Evolutionary conservation across 2,329 filamentous ascomycete species (phyloP).

Genomic region (Neofusicoccum sp.): DNA sequence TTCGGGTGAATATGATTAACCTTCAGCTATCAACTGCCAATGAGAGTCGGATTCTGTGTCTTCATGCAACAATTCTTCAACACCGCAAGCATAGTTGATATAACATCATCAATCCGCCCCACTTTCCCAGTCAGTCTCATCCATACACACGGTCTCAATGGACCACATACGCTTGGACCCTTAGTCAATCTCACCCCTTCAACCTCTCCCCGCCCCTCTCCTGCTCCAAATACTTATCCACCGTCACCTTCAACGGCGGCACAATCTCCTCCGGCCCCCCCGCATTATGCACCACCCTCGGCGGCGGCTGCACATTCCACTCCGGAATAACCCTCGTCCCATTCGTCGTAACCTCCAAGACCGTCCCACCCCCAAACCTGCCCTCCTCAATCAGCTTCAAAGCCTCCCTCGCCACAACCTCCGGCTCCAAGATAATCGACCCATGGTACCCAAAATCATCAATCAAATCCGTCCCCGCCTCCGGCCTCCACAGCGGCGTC

Average conservation of each 20-base stretch:
- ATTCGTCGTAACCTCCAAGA: background rate
- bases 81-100: too few relatives aligned
- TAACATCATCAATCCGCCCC: too few relatives aligned
- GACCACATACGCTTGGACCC: too few relatives aligned
- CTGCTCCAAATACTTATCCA: background rate
- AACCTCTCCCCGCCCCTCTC: too few relatives aligned
- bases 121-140: too few relatives aligned
- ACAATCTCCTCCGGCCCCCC: background rate
- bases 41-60: too few relatives aligned
- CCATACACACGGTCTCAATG: too few relatives aligned
- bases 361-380: background rate
- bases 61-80: too few relatives aligned
- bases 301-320: background rate
- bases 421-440: background rate
- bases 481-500: background rate
- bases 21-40: too few relatives aligned
- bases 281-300: background rate
- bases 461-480: background rate
- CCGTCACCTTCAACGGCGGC: background rate
- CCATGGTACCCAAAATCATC: background rate
- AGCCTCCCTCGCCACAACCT: background rate
- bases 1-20: too few relatives aligned
- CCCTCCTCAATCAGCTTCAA: background rate
- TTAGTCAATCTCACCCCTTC: too few relatives aligned
- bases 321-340: background rate